phyloP scores from a whole-genome alignment of 1,139 yeast species.

The Williopsis jadinii region DNA sequence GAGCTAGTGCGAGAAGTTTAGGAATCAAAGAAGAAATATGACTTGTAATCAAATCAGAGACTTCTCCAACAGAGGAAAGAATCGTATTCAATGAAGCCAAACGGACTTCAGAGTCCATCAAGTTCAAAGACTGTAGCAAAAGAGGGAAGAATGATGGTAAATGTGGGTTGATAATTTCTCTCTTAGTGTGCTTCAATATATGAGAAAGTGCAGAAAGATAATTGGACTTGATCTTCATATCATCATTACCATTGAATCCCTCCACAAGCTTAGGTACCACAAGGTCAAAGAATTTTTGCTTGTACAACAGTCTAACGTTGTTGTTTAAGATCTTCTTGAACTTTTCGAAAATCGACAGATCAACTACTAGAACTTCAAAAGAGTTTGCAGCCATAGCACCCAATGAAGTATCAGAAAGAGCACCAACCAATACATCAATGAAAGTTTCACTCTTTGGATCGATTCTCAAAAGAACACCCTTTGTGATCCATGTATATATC shows the following conservation, averaged over 20 bases:
- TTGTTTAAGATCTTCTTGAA: conserved; percentile 48
- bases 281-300: conserved; percentile 66
- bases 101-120: conserved; percentile 38
- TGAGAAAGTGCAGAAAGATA: conserved; percentile 62
- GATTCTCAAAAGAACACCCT: conserved; percentile 58
- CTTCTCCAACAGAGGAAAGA: conserved; percentile 46
- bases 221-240: conserved; percentile 32
- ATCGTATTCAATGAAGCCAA: conserved; percentile 53
- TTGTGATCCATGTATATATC: conserved; percentile 58
- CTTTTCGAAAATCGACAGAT: conserved; percentile 52
- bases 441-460: conserved; percentile 41
- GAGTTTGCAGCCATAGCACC: conserved; percentile 40
- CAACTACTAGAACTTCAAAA: conserved; percentile 59
- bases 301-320: conserved; percentile 60
- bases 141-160: conserved; percentile 62
- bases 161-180: conserved; percentile 53
- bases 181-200: conserved; percentile 58
- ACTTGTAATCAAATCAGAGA: conserved; percentile 40
- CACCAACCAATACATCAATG: conserved; percentile 29
- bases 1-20: conserved; percentile 31
- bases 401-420: conserved; percentile 27
- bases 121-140: conserved; percentile 55
- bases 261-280: conserved; percentile 43
- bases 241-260: conserved; percentile 26
- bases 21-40: conserved; percentile 56